A percentile compares a stretch with the other conserved stretches of the same genome.
Evolutionary conservation across 345 rosid species (phyloP).

Genomic region (Rhizophora mangle): DNA sequence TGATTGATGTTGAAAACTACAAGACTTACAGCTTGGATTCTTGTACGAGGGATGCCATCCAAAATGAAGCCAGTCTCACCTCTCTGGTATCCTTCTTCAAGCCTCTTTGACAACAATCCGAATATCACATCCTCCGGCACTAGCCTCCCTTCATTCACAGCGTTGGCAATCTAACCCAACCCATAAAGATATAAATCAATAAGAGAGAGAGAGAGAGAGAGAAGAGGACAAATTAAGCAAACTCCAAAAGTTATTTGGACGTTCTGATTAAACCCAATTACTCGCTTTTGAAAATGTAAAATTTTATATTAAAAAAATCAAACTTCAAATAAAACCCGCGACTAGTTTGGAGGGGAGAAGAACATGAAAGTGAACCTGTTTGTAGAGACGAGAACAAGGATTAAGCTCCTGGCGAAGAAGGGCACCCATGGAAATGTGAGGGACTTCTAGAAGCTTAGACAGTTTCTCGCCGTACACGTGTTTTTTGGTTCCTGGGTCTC

Average conservation of each 20-base stretch:
- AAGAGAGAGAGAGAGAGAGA: neutral
- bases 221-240: no score
- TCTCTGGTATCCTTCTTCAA: slow-evolving; percentile 67
- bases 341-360: neutral
- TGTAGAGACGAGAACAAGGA: slow-evolving; percentile 67
- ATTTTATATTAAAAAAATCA: neutral
- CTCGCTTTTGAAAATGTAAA: no score
- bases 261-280: no score
- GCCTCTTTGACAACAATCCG: slow-evolving; percentile 73
- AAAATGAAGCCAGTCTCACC: slow-evolving; percentile 95
- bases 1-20: neutral
- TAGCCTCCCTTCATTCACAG: slow-evolving; percentile 67
- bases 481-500: slow-evolving; percentile 66
- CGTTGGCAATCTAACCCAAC: slow-evolving; percentile 40
- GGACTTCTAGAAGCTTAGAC: slow-evolving; percentile 71
- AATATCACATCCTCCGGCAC: slow-evolving; percentile 75
- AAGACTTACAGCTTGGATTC: slow-evolving; percentile 54
- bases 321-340: neutral
- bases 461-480: slow-evolving; percentile 71
- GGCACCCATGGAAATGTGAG: slow-evolving; percentile 89
- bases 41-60: slow-evolving; percentile 88
- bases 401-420: slow-evolving; percentile 80
- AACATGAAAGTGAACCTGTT: slow-evolving; percentile 38
- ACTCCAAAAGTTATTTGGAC: no score
- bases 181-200: no score